Evolutionary conservation across 495 filamentous ascomycete genomes (phyloP), one percentile per base, ranked within the genome.

Genomic region (Tuber calosporum): DNA sequence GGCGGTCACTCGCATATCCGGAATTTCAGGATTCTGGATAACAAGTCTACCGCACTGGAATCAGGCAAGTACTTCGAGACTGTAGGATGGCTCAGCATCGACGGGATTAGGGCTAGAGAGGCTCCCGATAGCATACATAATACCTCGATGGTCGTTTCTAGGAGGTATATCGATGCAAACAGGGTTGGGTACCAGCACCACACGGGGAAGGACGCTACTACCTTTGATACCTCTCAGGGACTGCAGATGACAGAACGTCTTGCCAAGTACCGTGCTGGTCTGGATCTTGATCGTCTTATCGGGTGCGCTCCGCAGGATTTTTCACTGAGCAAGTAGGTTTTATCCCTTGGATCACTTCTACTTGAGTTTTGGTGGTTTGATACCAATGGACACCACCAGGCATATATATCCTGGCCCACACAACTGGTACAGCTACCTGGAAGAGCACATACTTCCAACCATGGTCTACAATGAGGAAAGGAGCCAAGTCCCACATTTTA

Each of bases 41-140:
- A 85, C 66, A 91, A 90, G 75, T 90, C 94, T 1, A 90, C 90
- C 73, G 95, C 89, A 1, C 83, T 99, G 20, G 93, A 93, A 42
- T 93, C 91, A 79, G 95, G 95, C n/a, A 87, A 94, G 3, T 99
- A 97, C 82, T 93, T 97, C 87, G 95, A 99, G 83, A 98, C 96
- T n/a, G 89, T 97, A 69, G 95, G 95, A 7, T 99, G 93, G 85
- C 87, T 96, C 88, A 96, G 93, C 15, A 90, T 98, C 70, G 86
- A 89, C 62, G 93, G 92, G 9, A 84, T 94, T 39, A 83, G 84
- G 34, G 70, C 71, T 37, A 82, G 81, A 69, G 82, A 81, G 74
- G 81, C 82, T 19, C 82, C 75, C 79, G 79, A 81, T 45, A 79
- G 82, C 30, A 76, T 82, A 69, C 40, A 67, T 41, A 69, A 79